phyloP scores from a whole-genome alignment of 768 basidiomycete species.

The Imleria badia region DNA sequence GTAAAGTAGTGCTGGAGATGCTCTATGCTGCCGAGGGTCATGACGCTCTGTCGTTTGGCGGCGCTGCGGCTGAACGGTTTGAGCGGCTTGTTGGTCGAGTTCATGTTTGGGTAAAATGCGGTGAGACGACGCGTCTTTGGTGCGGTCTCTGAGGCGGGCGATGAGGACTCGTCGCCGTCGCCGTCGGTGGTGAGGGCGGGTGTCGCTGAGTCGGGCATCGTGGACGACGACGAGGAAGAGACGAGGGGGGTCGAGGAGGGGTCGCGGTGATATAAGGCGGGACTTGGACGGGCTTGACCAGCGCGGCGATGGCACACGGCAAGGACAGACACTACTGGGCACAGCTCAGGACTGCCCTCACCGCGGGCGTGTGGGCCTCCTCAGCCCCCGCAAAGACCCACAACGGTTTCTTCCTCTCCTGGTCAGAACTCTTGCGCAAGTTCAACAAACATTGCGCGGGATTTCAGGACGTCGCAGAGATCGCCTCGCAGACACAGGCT shows the following conservation, averaged over 20 bases:
- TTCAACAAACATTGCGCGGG: constrained; percentile 82
- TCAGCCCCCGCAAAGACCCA: constrained; percentile 57
- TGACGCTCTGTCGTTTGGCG: constrained; percentile 90
- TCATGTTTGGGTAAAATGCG: constrained; percentile 76
- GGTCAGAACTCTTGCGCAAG: constrained; percentile 81
- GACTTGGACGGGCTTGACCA: not conserved
- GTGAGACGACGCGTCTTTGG: constrained; percentile 65
- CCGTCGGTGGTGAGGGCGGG: constrained; percentile 60
- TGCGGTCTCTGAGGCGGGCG: constrained; percentile 25
- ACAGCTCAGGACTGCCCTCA: constrained; percentile 68
- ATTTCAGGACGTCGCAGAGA: constrained; percentile 56
- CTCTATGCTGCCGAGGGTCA: constrained; percentile 94
- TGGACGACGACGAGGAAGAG: constrained; percentile 18
- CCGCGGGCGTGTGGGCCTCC: constrained; percentile 73
- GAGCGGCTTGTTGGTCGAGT: constrained; percentile 65
- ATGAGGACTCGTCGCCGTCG: constrained; percentile 35
- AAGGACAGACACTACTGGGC: constrained; percentile 81
- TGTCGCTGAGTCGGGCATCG: constrained; percentile 43
- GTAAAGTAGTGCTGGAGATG: constrained; percentile 95
- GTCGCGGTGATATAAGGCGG: constrained; percentile 7
- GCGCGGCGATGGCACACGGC: constrained; percentile 37
- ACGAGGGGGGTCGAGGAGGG: constrained; percentile 14
- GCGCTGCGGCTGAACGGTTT: constrained; percentile 90
- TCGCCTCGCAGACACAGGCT: constrained; percentile 66
- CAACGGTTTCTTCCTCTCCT: constrained; percentile 54